Evolutionary conservation across 495 filamentous ascomycete species (phyloP), one percentile per base, ranked within the genome.

Genomic region (Lophium mytilinum): DNA sequence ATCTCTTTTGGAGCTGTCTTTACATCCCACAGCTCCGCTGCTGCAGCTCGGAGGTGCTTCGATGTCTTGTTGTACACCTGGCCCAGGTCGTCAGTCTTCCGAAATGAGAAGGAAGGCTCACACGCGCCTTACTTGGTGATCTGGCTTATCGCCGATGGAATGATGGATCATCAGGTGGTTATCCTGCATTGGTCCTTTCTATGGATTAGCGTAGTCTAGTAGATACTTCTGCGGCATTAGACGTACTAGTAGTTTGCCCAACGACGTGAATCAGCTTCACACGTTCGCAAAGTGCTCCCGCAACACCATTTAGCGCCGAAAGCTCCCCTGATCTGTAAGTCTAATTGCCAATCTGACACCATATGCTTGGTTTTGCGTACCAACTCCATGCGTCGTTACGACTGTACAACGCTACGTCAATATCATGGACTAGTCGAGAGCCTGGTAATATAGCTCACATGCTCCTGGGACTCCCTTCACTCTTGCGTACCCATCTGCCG

Each of bases 101-200:
- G 6, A n/a, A 9, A 3, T 53, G 30, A 30, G 17, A 5, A 46
- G 21, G 30, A 35, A 6, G 18, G 10, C 1, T 37, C 9, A n/a
- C 1, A 41, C 10, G 6, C 3, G 24, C 6, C 35, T 1, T 40
- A 65, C 62, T 46, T 61, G 59, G 54, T 69, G 67, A 53, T 69
- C 62, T 1, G 62, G 62, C n/a, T 57, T 53, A 14, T 48, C 9
- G 0, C 62, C 71, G 40, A 73, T 69, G 9, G 68, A 70, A 61
- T 73, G 71, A 43, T 73, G 71, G 19, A 73, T 73, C 71, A 73
- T 72, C 60, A 72, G 57, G 19, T 63, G 57, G 7, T 66, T 64
- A 33, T 64, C 33, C 53, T 73, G 71, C 66, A 71, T 68, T 46
- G 56, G 42, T 37, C 24, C 24, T 30, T 30, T 30, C 3, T 6